Evolutionary conservation across 768 basidiomycete genomes (phyloP), one percentile per base, ranked within the genome.

Genomic region (Boletus bicolor): DNA sequence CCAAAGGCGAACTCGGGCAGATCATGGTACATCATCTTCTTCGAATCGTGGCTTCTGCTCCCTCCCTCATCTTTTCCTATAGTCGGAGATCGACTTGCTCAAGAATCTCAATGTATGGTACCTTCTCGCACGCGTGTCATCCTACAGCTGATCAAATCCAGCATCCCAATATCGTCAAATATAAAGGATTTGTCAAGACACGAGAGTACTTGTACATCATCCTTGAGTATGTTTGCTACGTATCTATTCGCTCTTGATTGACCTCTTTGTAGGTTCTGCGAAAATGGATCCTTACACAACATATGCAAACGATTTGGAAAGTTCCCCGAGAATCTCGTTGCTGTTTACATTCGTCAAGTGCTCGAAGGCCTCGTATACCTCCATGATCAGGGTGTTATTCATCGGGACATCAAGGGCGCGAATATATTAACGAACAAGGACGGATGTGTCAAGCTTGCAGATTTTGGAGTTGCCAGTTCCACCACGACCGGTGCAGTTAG

Each of bases 401-500:
- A 99, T 71, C 82, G 97, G 34, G 97, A 99, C 66, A 98, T 99
- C 77, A 99, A 99, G 71, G 97, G 97, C 36, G 96, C 97, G 14
- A 99, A 99, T 62, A 97, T 99, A 67, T 78, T 99, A 44, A 98
- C 97, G 19, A 98, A 97, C 70, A 99, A 99, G 75, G 96, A 98
- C 75, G 97, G 97, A 7, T 89, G 87, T 21, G 95, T 99, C 56
- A 99, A 98, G 73, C 81, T 99, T n/a, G 97, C 97, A 12, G 97
- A 99, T 73, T 99, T 99, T 67, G 97, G 97, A 49, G 97, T 99
- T 19, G 93, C 94, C 11, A 88, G 87, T 51, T 85, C 80, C 43
- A 84, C 90, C 10, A 84, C 86, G 26, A 81, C 85, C 1, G 87
- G 84, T 11, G 86, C 83, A 11, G 86, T 86, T 24, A 82, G 82